Conservation (phyloP, 1,284 basidiomycete species). For the Cutaneotrichosporon sp. region DNA sequence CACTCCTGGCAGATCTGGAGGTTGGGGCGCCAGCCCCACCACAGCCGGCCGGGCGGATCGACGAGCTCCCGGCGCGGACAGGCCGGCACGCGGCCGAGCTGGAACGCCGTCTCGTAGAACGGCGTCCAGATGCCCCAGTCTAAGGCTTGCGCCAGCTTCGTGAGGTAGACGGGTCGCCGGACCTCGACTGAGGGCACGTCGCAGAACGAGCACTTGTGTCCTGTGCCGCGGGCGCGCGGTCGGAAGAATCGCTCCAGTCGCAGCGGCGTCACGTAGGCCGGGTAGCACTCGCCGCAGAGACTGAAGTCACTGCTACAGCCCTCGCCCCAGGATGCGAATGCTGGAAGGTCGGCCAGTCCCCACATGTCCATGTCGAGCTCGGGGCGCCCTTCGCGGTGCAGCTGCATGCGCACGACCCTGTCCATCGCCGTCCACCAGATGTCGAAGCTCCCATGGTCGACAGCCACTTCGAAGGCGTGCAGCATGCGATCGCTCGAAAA, state of each 20-base stretch:
- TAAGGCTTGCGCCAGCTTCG: not conserved
- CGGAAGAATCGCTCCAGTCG: not conserved
- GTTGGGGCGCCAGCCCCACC: slow-evolving; percentile 9
- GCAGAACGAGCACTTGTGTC: slow-evolving; percentile 5
- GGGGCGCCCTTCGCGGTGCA: not conserved
- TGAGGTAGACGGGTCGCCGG: not conserved
- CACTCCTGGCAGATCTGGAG: slow-evolving; percentile 9
- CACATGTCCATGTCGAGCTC: slow-evolving; percentile 4
- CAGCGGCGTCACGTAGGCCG: slow-evolving; percentile 3
- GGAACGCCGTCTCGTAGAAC: slow-evolving; percentile 3
- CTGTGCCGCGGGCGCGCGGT: not conserved
- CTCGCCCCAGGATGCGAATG: not conserved
- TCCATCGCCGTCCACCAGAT: slow-evolving; percentile 7
- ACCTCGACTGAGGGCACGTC: not conserved
- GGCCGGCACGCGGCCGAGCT: not conserved
- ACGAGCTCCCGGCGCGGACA: not conserved
- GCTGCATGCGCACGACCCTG: not conserved
- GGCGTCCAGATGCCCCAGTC: slow-evolving; percentile 4
- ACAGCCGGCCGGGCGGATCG: not conserved
- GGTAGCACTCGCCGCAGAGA: slow-evolving; percentile 1
- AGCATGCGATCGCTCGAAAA: not conserved
- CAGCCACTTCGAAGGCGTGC: not conserved
- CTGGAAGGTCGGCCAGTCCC: not conserved
- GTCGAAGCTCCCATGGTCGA: slow-evolving; percentile 1
- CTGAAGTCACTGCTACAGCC: slow-evolving; percentile 2